Percentiles rank a stretch among this genome's conserved stretches.
Conservation (phyloP, 352 stramenopile genomes). For the Phytopythium montanum region DNA sequence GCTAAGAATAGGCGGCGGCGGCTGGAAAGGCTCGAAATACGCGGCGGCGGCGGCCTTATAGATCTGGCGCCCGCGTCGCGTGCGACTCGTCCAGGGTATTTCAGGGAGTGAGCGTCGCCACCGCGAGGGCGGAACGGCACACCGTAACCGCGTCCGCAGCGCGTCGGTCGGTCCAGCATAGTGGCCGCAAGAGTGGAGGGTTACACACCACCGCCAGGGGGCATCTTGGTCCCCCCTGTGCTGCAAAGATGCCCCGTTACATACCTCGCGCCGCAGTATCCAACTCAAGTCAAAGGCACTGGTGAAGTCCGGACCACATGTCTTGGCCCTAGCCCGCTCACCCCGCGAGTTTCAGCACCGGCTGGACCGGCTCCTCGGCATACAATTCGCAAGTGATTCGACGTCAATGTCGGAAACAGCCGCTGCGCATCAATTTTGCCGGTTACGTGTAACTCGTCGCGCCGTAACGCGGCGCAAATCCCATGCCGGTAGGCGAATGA, state of each 20-base stretch:
- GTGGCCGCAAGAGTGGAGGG: slow-evolving; percentile 1
- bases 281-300: neutral
- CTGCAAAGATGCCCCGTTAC: neutral
- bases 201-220: neutral
- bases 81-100: neutral
- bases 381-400: neutral
- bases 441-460: neutral
- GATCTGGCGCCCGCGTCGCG: neutral
- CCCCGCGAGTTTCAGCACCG: neutral
- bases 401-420: neutral
- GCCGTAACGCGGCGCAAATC: slow-evolving; percentile 1
- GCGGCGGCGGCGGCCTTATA: neutral
- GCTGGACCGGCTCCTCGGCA: slow-evolving; percentile 2
- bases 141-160: neutral
- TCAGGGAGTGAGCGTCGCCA: neutral
- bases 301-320: neutral
- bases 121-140: neutral
- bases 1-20: neutral
- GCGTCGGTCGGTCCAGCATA: neutral
- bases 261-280: neutral
- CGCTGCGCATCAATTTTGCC: no score
- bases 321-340: slow-evolving; percentile 1
- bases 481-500: slow-evolving; percentile 1
- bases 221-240: slow-evolving; percentile 5
- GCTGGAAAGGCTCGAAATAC: no score